Evolutionary conservation across 2,329 filamentous ascomycete genomes (phyloP), one percentile per base, ranked within the genome.

Genomic region (Cercospora citrullina): DNA sequence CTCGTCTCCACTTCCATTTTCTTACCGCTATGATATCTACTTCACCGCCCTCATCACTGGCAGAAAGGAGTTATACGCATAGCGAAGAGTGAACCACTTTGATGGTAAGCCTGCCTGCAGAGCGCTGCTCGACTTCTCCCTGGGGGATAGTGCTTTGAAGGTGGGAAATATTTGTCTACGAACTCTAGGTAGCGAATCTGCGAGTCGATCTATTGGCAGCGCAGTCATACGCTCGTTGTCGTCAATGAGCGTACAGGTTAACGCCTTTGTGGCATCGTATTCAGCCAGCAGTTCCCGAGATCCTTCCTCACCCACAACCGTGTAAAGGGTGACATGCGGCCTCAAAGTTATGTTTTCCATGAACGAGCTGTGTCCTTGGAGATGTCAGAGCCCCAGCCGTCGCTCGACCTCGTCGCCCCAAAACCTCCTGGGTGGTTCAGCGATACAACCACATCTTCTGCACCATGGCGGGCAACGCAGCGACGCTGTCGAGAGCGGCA

Each of bases 1-100:
- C 26, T 65, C 23, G 23, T 63, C 60, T 42, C 39, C 30, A 7
- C 14, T 21, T 33, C 57, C 36, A 18, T 10, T 59, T 57, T 16
- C 23, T 39, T 42, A 79, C 83, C 91, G 92, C 92, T 89, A 90
- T 86, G 83, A 87, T 93, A 96, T 96, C 92, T 91, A 91, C 92
- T 89, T 89, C 88, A 90, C 86, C 87, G 89, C 88, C 90, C 85
- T 76, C 77, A 72, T 71, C 75, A 72, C 90, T 92, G 91, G 90
- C 88, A 90, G 86, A 75, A 75, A 88, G 88, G 88, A 92, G 93
- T 90, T 97, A 97, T 89, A 96, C 91, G 89, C 88, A 87, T 94
- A 87, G 93, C 93, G 91, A 86, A 97, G 85, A 97, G 81, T 76
- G 86, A 95, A 82, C 77, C 75, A 58, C 10, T n/a, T 14, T 80